phyloP scores from a whole-genome alignment of 2,329 filamentous ascomycete species.

The Penicillium thymicola region DNA sequence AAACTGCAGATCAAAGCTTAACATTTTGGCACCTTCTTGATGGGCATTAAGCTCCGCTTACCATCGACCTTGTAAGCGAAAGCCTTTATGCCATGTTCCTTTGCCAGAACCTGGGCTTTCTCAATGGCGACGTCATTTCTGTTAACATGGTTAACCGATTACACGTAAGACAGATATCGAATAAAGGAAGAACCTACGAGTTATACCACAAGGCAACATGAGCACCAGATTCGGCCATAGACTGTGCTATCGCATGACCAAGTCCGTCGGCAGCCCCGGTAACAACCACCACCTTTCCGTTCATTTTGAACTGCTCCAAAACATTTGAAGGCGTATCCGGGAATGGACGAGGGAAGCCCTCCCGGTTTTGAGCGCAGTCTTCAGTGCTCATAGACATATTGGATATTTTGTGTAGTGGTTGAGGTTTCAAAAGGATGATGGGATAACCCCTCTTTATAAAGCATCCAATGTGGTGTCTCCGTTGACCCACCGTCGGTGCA shows the following conservation, averaged over 20 bases:
- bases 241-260: constrained; percentile 45
- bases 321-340: constrained; percentile 44
- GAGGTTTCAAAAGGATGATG: background rate
- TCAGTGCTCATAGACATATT: constrained; percentile 41
- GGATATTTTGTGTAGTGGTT: background rate
- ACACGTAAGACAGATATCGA: too few species aligned
- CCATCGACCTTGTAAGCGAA: constrained; percentile 46
- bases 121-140: constrained; percentile 37
- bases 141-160: background rate
- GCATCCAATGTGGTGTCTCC: background rate
- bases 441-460: background rate
- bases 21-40: background rate
- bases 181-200: constrained; percentile 23
- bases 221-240: constrained; percentile 47
- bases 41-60: constrained; percentile 3
- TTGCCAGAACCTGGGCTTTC: constrained; percentile 35
- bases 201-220: constrained; percentile 45
- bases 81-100: constrained; percentile 37
- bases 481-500: constrained; percentile 4
- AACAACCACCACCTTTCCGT: constrained; percentile 41
- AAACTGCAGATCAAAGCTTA: constrained; percentile 32
- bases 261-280: constrained; percentile 49
- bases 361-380: constrained; percentile 29
- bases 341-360: constrained; percentile 40
- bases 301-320: constrained; percentile 45